These are phyloP conservation scores for Circinella umbellata DNA, from an alignment of 371 early-diverging fungal species.

Conservation along the genomic window DNA sequence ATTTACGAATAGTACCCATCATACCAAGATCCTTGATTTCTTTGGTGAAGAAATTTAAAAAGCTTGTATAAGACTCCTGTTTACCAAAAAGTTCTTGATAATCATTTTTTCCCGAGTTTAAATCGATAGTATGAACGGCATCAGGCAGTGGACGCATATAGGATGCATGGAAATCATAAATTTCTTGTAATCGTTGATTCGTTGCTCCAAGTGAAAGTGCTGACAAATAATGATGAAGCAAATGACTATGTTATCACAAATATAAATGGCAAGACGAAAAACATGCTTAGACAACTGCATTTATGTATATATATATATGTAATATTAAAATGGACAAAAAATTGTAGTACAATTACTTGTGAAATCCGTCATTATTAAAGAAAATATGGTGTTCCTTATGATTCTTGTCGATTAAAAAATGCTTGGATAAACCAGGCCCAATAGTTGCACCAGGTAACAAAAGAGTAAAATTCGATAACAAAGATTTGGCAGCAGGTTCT, in stretches of 20 bases:
- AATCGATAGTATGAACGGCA: constrained; percentile 22
- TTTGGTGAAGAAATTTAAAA: constrained; percentile 45
- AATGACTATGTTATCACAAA: constrained; percentile 34
- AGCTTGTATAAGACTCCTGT: constrained; percentile 48
- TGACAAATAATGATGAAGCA: constrained; percentile 58
- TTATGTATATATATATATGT: not conserved
- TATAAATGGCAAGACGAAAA: too few species aligned
- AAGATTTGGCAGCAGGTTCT: too few species aligned
- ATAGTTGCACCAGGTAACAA: too few species aligned
- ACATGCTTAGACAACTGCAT: not conserved
- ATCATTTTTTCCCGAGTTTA: not conserved
- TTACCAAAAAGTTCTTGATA: constrained; percentile 34
- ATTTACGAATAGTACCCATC: constrained; percentile 44
- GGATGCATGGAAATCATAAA: constrained; percentile 49
- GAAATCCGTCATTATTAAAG: not conserved
- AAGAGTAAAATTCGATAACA: too few species aligned
- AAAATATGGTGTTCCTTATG: not conserved
- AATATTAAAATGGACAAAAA: not conserved
- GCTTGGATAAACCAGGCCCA: too few species aligned
- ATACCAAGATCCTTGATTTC: constrained; percentile 52
- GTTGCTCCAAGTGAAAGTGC: constrained; percentile 58
- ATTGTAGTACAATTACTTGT: not conserved
- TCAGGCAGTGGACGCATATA: constrained; percentile 40
- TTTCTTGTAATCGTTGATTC: constrained; percentile 45
- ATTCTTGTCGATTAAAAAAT: not conserved